A percentile compares a stretch with the other conserved stretches of the same genome.
Evolutionary conservation across 2,329 filamentous ascomycete genomes (phyloP).

Genomic region (Aschersonia sp.): DNA sequence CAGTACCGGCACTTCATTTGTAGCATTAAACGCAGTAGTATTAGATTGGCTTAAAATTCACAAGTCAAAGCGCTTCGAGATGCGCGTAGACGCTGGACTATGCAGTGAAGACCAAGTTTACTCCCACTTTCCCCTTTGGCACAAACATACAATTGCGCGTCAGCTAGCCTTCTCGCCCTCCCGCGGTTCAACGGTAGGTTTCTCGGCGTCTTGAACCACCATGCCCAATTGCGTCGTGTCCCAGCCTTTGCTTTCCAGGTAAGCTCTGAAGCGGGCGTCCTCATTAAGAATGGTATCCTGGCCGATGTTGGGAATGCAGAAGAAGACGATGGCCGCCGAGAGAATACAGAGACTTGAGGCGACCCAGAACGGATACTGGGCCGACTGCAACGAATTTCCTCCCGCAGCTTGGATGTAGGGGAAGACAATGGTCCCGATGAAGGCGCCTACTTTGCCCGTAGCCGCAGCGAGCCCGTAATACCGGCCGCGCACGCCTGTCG

Average conservation of each 20-base stretch:
- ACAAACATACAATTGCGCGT: too few relatives aligned
- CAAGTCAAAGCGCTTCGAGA: too few relatives aligned
- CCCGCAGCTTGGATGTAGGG: constrained; percentile 36
- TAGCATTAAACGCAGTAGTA: too few relatives aligned
- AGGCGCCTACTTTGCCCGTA: constrained; percentile 64
- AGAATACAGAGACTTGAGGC: constrained; percentile 63
- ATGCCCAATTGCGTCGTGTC: constrained; percentile 45
- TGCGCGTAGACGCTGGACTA: too few relatives aligned
- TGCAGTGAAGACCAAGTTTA: too few relatives aligned
- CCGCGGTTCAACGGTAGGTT: too few relatives aligned
- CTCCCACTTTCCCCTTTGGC: too few relatives aligned
- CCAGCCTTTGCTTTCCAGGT: constrained; percentile 60
- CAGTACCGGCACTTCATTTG: too few relatives aligned
- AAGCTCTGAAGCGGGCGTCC: constrained; percentile 60
- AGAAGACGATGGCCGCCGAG: constrained; percentile 41
- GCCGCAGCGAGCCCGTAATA: constrained; percentile 63
- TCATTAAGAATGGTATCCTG: constrained; percentile 74
- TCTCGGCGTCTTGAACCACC: too few relatives aligned
- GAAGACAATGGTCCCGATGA: constrained; percentile 75
- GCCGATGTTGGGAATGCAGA: constrained; percentile 60
- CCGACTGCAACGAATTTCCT: constrained; percentile 36
- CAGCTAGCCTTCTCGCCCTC: too few relatives aligned
- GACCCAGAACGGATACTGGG: constrained; percentile 84
- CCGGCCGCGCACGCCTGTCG: constrained; percentile 66
- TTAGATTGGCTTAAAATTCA: too few relatives aligned